phyloP scores from a whole-genome alignment of 208 protist species.

The Wallacemonas sp. region DNA sequence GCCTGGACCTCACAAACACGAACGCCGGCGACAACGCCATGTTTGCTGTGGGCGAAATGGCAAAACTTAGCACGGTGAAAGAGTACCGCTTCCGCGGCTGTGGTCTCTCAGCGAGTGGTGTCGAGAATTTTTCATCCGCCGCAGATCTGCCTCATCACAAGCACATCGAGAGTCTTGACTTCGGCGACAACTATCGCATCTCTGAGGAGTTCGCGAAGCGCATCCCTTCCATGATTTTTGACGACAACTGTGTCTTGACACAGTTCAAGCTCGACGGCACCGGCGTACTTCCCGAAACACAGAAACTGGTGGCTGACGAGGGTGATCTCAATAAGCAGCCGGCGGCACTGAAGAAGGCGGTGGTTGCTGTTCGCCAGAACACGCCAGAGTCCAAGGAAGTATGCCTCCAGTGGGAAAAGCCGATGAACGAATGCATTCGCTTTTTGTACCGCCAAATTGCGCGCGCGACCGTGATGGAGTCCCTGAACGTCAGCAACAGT shows the following conservation, averaged over 20 bases:
- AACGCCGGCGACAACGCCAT: slow-evolving; percentile 39
- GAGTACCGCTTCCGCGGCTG: slow-evolving; percentile 44
- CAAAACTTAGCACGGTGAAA: slow-evolving; percentile 48
- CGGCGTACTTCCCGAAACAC: slow-evolving; percentile 42
- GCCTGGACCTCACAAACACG: slow-evolving; percentile 56
- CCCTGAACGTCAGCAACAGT: slow-evolving; percentile 81
- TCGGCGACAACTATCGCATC: slow-evolving; percentile 55
- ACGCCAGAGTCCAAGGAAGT: slow-evolving; percentile 40
- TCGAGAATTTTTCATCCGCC: slow-evolving; percentile 49
- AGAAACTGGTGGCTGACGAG: slow-evolving; percentile 43
- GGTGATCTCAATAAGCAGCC: slow-evolving; percentile 81
- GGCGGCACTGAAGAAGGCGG: slow-evolving; percentile 52
- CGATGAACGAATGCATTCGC: slow-evolving; percentile 43
- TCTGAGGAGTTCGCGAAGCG: slow-evolving; percentile 45
- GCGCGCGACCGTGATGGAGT: slow-evolving; percentile 47
- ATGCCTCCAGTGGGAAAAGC: slow-evolving; percentile 80
- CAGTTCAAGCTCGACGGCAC: slow-evolving; percentile 54
- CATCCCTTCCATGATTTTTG: slow-evolving; percentile 47
- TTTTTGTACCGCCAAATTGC: slow-evolving; percentile 63
- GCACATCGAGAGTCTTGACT: slow-evolving; percentile 43
- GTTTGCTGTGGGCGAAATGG: slow-evolving; percentile 33
- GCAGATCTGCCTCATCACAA: slow-evolving; percentile 43
- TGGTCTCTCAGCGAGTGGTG: slow-evolving; percentile 40
- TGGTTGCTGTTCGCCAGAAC: slow-evolving; percentile 54
- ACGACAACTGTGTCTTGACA: slow-evolving; percentile 57